These are phyloP conservation scores for Paracorniculantispora psalliotae DNA, from an alignment of 2,329 filamentous ascomycete genomes.

Conservation along the genomic window DNA sequence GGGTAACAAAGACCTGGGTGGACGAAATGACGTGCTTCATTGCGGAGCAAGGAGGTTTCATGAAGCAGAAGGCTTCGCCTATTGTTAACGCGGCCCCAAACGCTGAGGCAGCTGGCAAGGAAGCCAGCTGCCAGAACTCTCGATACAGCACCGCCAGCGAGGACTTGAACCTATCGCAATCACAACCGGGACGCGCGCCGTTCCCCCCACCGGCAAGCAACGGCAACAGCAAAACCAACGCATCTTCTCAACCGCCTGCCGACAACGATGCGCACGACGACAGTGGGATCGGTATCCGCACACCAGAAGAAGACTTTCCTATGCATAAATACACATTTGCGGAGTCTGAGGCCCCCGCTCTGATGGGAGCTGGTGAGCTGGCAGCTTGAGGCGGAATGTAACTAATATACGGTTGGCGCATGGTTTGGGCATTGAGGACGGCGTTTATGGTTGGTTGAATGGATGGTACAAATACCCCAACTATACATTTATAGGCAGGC, in stretches of 20 bases:
- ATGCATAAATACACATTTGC: slow-evolving; percentile 54
- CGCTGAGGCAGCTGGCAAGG: slow-evolving; percentile 31
- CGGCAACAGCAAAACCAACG: slow-evolving; percentile 23
- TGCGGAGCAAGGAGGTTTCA: slow-evolving; percentile 84
- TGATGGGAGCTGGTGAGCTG: slow-evolving; percentile 29
- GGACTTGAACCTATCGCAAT: slow-evolving; percentile 42
- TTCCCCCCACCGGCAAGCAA: slow-evolving; percentile 42
- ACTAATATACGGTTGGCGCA: slow-evolving; percentile 7
- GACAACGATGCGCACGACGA: slow-evolving; percentile 58
- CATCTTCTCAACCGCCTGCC: slow-evolving; percentile 22
- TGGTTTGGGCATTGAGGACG: slow-evolving; percentile 1
- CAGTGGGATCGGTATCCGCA: slow-evolving; percentile 68
- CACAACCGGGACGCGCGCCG: slow-evolving; percentile 45
- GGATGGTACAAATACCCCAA: slow-evolving; percentile 11
- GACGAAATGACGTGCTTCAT: slow-evolving; percentile 92
- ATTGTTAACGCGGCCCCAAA: slow-evolving; percentile 25
- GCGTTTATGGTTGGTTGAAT: slow-evolving; percentile 13
- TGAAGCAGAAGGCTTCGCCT: slow-evolving; percentile 51
- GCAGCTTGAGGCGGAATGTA: slow-evolving; percentile 14
- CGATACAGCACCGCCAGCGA: slow-evolving; percentile 43
- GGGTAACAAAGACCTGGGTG: slow-evolving; percentile 92
- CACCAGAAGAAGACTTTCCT: slow-evolving; percentile 60
- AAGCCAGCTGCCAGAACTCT: slow-evolving; percentile 29
- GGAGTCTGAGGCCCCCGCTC: slow-evolving; percentile 29
- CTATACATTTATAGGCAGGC: slow-evolving; percentile 9